phyloP scores from a whole-genome alignment of 805 yeast species.

The Cyberlindnera nakhonratchasimensis region DNA sequence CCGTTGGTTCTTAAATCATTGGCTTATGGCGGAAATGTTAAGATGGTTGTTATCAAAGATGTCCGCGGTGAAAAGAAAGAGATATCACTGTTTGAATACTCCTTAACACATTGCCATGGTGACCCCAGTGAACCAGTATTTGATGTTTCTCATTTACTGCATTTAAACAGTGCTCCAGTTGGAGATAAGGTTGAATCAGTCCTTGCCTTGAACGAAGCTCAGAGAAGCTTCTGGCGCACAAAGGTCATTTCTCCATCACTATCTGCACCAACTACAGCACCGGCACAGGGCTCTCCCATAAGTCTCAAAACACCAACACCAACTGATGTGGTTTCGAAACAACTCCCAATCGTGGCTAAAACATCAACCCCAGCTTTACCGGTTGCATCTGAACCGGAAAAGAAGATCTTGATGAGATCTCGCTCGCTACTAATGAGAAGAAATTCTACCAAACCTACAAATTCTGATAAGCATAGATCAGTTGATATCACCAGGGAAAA shows the following conservation, averaged over 20 bases:
- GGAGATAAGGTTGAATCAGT: conserved; percentile 35
- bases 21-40: conserved; percentile 46
- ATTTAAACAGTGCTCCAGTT: conserved; percentile 52
- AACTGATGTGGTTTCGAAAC: neutral
- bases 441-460: conserved; percentile 1
- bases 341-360: neutral
- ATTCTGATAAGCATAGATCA: neutral
- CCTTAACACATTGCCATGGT: conserved; percentile 44
- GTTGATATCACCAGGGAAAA: conserved; percentile 2
- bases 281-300: too few species aligned
- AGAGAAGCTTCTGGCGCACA: conserved; percentile 51
- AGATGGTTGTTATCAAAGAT: conserved; percentile 36
- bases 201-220: conserved; percentile 41
- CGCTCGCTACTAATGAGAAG: conserved; percentile 8
- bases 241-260: conserved; percentile 30
- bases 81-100: conserved; percentile 44
- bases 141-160: conserved; percentile 52
- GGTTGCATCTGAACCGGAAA: neutral
- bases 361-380: neutral
- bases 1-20: conserved; percentile 40
- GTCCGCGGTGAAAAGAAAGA: conserved; percentile 22
- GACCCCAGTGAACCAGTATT: conserved; percentile 34
- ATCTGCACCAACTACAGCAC: neutral
- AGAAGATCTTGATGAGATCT: neutral
- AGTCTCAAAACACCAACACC: neutral